Evolutionary conservation across 495 filamentous ascomycete species (phyloP).

Genomic region (Sordaria brevicollis): DNA sequence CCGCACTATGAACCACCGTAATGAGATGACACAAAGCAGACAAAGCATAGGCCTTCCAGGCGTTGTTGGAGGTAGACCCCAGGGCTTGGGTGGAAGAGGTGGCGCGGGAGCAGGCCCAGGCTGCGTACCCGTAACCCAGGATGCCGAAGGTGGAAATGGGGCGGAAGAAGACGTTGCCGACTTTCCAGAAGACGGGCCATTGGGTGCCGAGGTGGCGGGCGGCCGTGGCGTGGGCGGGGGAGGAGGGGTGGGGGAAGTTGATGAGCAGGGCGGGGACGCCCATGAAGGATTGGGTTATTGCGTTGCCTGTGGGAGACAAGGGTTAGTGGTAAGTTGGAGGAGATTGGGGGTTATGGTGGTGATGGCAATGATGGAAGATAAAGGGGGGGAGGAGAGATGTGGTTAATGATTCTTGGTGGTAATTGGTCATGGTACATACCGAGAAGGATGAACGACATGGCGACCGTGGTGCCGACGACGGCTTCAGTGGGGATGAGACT

Average conservation of each 20-base stretch:
- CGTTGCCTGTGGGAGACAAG: slow-evolving; percentile 26
- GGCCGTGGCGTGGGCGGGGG: slow-evolving; percentile 25
- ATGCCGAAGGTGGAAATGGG: slow-evolving; percentile 38
- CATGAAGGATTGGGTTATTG: slow-evolving; percentile 43
- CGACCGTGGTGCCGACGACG: slow-evolving; percentile 26
- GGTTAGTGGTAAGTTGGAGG: background rate
- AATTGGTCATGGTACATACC: slow-evolving; percentile 13
- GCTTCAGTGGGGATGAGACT: slow-evolving; percentile 10
- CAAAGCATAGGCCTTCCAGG: slow-evolving; percentile 32
- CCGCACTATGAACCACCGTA: slow-evolving; percentile 34
- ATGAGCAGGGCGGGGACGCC: slow-evolving; percentile 36
- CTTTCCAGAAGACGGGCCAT: slow-evolving; percentile 38
- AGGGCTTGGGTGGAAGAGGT: background rate
- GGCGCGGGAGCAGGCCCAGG: slow-evolving; percentile 15
- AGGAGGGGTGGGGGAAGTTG: slow-evolving; percentile 33
- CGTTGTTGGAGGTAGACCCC: slow-evolving; percentile 4
- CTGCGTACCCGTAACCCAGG: slow-evolving; percentile 33
- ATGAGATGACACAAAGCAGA: slow-evolving; percentile 30
- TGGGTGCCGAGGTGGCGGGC: slow-evolving; percentile 33
- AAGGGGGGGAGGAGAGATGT: no score
- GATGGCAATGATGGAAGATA: background rate
- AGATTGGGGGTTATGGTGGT: background rate
- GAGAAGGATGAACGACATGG: slow-evolving; percentile 36
- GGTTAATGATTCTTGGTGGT: no score
- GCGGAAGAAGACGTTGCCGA: slow-evolving; percentile 39